phyloP scores from a whole-genome alignment of 768 basidiomycete species.

The Gymnopilus dilepis region DNA sequence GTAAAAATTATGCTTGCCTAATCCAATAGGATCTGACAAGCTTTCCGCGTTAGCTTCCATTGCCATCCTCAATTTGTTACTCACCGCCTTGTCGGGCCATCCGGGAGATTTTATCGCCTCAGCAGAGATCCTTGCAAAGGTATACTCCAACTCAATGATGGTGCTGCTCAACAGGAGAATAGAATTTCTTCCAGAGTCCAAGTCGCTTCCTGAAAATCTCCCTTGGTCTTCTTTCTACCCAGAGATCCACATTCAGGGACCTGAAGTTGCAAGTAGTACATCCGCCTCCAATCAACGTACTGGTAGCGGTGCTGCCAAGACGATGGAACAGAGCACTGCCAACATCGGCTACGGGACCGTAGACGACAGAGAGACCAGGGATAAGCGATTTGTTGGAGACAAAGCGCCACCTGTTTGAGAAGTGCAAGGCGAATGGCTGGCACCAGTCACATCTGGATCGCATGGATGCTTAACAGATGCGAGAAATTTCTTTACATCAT shows the following conservation, averaged over 20 bases:
- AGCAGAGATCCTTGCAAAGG: neutral
- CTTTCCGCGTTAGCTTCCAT: neutral
- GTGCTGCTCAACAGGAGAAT: neutral
- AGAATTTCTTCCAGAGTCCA: neutral
- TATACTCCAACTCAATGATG: constrained; percentile 3
- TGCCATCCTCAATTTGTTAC: neutral
- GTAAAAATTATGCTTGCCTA: neutral
- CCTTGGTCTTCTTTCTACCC: neutral
- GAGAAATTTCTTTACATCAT: too few relatives aligned
- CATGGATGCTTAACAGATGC: too few relatives aligned
- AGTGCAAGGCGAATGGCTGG: too few relatives aligned
- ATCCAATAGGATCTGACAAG: too few relatives aligned
- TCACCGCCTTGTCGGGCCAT: neutral
- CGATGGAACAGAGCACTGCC: too few relatives aligned
- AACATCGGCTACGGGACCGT: too few relatives aligned
- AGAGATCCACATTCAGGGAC: neutral
- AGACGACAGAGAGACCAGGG: too few relatives aligned
- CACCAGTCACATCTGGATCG: too few relatives aligned
- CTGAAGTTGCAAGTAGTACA: neutral
- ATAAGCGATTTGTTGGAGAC: too few relatives aligned
- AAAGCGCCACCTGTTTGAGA: too few relatives aligned
- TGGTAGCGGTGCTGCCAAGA: too few relatives aligned
- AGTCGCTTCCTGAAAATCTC: neutral
- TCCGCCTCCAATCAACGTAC: neutral
- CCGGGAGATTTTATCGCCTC: neutral